Percentiles rank a stretch among this genome's conserved stretches.
Evolutionary conservation across 176 grass and related monocot species (phyloP).

Genomic region (Eleusine coracana): DNA sequence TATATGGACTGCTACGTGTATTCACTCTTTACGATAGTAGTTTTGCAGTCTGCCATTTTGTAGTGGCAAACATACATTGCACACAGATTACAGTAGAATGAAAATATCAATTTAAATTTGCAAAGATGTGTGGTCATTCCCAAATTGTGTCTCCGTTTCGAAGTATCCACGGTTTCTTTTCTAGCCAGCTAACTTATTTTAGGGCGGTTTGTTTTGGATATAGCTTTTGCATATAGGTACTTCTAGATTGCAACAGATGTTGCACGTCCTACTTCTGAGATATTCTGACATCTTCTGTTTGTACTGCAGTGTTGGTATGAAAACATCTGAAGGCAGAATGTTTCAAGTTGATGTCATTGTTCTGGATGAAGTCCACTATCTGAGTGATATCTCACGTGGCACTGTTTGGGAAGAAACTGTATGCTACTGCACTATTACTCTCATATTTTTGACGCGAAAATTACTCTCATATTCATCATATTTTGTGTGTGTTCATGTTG

Average conservation of each 20-base stretch:
- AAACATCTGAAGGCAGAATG: conserved; percentile 84
- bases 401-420: conserved; percentile 99
- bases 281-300: conserved; percentile 45
- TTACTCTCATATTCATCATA: conserved; percentile 21
- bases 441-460: not conserved
- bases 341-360: conserved; percentile 98
- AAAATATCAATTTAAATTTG: conserved; percentile 1
- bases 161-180: conserved; percentile 18
- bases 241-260: conserved; percentile 39
- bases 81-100: not conserved
- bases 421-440: conserved; percentile 46
- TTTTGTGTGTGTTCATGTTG: conserved; percentile 24
- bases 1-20: conserved; percentile 26
- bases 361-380: conserved; percentile 98
- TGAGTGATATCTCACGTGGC: conserved; percentile 95
- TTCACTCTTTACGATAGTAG: conserved; percentile 8
- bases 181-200: not conserved
- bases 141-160: not conserved
- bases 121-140: not conserved
- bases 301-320: conserved; percentile 78
- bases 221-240: conserved; percentile 30
- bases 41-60: conserved; percentile 21
- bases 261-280: conserved; percentile 33
- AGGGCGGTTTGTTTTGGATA: conserved; percentile 21
- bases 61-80: conserved; percentile 20